A percentile compares a stretch with the other conserved stretches of the same genome.
Evolutionary conservation across 495 filamentous ascomycete genomes (phyloP).

Genomic region (Choiromyces venosus): DNA sequence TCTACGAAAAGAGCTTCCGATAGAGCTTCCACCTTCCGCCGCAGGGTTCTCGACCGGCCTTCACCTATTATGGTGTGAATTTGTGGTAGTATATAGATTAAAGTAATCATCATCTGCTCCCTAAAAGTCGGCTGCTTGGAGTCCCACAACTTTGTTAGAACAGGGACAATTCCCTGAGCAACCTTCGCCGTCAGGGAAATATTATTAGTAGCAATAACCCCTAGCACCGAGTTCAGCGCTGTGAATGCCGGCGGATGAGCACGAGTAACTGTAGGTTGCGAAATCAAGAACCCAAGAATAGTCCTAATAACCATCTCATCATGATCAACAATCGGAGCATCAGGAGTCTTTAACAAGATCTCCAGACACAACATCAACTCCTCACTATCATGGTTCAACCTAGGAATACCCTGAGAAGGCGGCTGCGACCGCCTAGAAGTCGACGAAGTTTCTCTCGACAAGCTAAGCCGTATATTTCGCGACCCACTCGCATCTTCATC

Average conservation of each 20-base stretch:
- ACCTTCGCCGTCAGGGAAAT: slow-evolving; percentile 55
- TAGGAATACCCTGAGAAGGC: slow-evolving; percentile 31
- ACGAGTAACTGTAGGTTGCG: slow-evolving; percentile 55
- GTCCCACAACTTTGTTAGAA: slow-evolving; percentile 69
- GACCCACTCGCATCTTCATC: slow-evolving; percentile 20
- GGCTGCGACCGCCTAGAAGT: slow-evolving; percentile 42
- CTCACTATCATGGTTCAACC: slow-evolving; percentile 44
- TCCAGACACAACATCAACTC: slow-evolving; percentile 64
- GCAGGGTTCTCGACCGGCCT: slow-evolving; percentile 19
- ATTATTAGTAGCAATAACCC: slow-evolving; percentile 61
- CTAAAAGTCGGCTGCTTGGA: slow-evolving; percentile 56
- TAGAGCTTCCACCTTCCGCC: slow-evolving; percentile 50
- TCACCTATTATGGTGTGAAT: slow-evolving; percentile 48
- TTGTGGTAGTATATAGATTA: slow-evolving; percentile 61
- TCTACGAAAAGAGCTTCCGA: slow-evolving; percentile 62
- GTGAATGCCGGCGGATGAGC: slow-evolving; percentile 67
- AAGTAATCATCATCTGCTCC: slow-evolving; percentile 60
- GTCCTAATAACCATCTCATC: slow-evolving; percentile 55
- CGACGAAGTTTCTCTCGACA: slow-evolving; percentile 34
- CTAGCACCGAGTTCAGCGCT: slow-evolving; percentile 65
- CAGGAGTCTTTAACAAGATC: slow-evolving; percentile 59
- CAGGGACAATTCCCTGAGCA: slow-evolving; percentile 58
- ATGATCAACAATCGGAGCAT: slow-evolving; percentile 61
- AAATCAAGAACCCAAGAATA: slow-evolving; percentile 58
- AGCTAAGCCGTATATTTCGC: slow-evolving; percentile 39